Percentiles rank a stretch among this genome's conserved stretches.
These are phyloP conservation scores for Microbotryum scabiosae DNA, from an alignment of 1,284 basidiomycete species.

Conservation along the genomic window DNA sequence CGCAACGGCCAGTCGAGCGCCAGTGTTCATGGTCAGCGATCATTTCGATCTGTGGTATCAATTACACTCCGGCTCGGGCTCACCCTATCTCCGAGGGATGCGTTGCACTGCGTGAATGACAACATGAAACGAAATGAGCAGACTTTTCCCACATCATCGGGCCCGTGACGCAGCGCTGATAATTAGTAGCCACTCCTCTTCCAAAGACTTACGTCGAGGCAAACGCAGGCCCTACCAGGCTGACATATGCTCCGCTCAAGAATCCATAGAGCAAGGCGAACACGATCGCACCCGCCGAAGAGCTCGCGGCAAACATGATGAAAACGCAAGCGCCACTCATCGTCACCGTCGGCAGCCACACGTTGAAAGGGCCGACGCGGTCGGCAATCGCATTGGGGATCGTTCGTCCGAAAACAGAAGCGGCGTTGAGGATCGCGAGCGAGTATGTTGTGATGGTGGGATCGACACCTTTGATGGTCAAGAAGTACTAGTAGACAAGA, in stretches of 20 bases:
- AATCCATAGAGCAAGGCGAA: constrained; percentile 38
- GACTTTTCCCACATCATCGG: constrained; percentile 1
- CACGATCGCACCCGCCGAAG: constrained; percentile 8
- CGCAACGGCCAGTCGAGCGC: background rate
- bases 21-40: background rate
- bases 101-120: no score
- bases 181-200: no score
- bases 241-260: constrained; percentile 19
- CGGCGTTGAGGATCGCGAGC: constrained; percentile 25
- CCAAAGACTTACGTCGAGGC: constrained; percentile 5
- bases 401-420: constrained; percentile 16
- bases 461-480: background rate
- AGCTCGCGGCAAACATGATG: no score
- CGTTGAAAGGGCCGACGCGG: background rate
- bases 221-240: constrained; percentile 10
- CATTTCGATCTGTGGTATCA: background rate
- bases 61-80: background rate
- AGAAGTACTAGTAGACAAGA: background rate
- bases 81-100: no score
- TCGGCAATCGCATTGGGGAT: constrained; percentile 27
- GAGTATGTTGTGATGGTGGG: constrained; percentile 4
- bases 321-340: no score
- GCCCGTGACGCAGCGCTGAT: background rate
- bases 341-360: background rate
- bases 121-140: background rate